phyloP scores from a whole-genome alignment of 345 rosid species.

The Hypericum perforatum region DNA sequence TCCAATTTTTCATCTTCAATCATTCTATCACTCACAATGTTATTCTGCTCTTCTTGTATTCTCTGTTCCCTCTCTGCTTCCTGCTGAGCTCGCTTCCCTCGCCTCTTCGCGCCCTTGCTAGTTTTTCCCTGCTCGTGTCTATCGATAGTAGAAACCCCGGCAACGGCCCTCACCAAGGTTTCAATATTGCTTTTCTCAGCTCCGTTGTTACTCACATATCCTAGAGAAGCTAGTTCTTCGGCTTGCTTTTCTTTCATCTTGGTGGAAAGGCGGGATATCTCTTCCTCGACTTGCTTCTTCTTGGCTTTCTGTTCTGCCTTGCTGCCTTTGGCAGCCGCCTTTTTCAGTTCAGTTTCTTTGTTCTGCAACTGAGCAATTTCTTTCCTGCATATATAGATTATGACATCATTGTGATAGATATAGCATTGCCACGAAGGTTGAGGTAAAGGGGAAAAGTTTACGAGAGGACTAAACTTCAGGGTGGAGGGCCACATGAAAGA shows the following conservation, averaged over 20 bases:
- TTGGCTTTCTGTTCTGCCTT: slow-evolving; percentile 96
- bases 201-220: slow-evolving; percentile 34
- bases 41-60: slow-evolving; percentile 82
- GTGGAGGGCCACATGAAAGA: no score
- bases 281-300: slow-evolving; percentile 93
- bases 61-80: slow-evolving; percentile 88
- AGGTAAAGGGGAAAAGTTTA: no score
- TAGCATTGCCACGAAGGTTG: no score
- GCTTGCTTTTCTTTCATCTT: slow-evolving; percentile 71
- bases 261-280: slow-evolving; percentile 52
- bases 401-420: no score
- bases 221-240: slow-evolving; percentile 63
- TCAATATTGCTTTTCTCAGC: slow-evolving; percentile 57
- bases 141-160: slow-evolving; percentile 59
- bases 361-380: slow-evolving; percentile 68
- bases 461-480: no score
- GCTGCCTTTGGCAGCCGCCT: slow-evolving; percentile 88
- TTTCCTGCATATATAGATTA: slow-evolving; percentile 38
- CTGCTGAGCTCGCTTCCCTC: slow-evolving; percentile 81
- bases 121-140: slow-evolving; percentile 53
- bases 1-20: slow-evolving; percentile 53
- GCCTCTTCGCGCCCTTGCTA: slow-evolving; percentile 66
- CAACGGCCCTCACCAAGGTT: slow-evolving; percentile 73
- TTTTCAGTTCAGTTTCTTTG: slow-evolving; percentile 75
- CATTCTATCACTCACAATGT: slow-evolving; percentile 54